phyloP scores from a whole-genome alignment of 352 stramenopile species.

The Peronospora destructor region DNA sequence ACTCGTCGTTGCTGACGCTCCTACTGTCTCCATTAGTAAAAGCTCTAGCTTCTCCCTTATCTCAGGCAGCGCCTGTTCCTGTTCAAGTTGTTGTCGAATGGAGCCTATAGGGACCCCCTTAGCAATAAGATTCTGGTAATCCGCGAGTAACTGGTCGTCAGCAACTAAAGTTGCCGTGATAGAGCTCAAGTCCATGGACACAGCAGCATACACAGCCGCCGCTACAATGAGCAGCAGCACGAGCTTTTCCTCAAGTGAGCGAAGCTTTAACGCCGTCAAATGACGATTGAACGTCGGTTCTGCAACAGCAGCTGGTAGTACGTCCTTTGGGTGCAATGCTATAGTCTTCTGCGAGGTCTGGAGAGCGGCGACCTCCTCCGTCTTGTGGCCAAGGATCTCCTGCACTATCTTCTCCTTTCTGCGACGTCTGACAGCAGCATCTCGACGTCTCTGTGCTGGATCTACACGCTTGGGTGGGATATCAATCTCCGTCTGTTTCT shows the following conservation, averaged over 20 bases:
- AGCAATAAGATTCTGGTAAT: constrained; percentile 53
- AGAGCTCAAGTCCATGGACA: constrained; percentile 41
- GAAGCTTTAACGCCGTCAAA: constrained; percentile 43
- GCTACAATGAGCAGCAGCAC: constrained; percentile 48
- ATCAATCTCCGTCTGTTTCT: constrained; percentile 20
- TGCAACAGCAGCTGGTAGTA: background rate
- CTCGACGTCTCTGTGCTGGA: constrained; percentile 56
- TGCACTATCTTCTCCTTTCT: constrained; percentile 55
- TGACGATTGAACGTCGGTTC: constrained; percentile 48
- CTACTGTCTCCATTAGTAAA: constrained; percentile 30
- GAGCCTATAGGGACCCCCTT: constrained; percentile 55
- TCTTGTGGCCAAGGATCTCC: constrained; percentile 34
- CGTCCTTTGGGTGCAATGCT: background rate
- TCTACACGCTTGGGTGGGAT: constrained; percentile 50
- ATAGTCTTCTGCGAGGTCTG: background rate
- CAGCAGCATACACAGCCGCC: constrained; percentile 40
- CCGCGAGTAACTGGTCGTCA: constrained; percentile 45
- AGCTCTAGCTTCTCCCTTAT: constrained; percentile 46
- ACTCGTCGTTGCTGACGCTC: constrained; percentile 3
- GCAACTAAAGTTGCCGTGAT: constrained; percentile 41
- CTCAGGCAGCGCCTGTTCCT: constrained; percentile 48
- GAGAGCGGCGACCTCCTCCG: background rate
- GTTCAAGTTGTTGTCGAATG: constrained; percentile 65
- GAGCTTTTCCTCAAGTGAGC: constrained; percentile 48
- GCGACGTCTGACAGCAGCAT: constrained; percentile 50